phyloP scores from a whole-genome alignment of 2,329 filamentous ascomycete genomes.

The Neofusicoccum cordaticola region DNA sequence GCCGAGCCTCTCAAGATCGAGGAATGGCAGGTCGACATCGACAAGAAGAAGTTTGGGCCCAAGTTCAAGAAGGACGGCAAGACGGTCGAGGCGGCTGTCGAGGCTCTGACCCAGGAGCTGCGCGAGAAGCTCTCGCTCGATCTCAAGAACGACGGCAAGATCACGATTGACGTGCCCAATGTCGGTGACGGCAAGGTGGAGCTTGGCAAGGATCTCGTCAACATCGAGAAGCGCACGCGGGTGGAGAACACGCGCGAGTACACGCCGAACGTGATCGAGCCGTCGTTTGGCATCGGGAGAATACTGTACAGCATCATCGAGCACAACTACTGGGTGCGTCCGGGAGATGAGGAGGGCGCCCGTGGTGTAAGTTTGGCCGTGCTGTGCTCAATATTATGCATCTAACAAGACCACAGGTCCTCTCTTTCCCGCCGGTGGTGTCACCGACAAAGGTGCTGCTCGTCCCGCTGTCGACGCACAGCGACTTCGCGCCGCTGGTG shows the following conservation, averaged over 20 bases:
- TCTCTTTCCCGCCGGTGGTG: constrained; percentile 72
- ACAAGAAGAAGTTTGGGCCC: constrained; percentile 95
- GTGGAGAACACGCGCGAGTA: constrained; percentile 85
- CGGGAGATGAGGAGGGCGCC: constrained; percentile 66
- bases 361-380: constrained; percentile 67
- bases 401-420: constrained; percentile 47
- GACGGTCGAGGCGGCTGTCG: constrained; percentile 74
- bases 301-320: constrained; percentile 93
- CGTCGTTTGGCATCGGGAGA: constrained; percentile 93
- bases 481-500: constrained; percentile 75
- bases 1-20: constrained; percentile 75
- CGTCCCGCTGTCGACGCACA: constrained; percentile 79
- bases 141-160: constrained; percentile 70
- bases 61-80: constrained; percentile 94
- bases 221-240: constrained; percentile 78
- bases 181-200: constrained; percentile 71
- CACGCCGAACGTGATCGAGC: constrained; percentile 94
- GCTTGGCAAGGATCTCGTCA: constrained; percentile 74
- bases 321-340: constrained; percentile 91
- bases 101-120: constrained; percentile 73
- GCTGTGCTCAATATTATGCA: constrained; percentile 1
- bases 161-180: constrained; percentile 70
- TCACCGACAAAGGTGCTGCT: constrained; percentile 96
- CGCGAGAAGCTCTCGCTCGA: constrained; percentile 76
- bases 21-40: constrained; percentile 82